Evolutionary conservation across 495 filamentous ascomycete species (phyloP), one percentile per base, ranked within the genome.

Genomic region (Penicillium steckii): DNA sequence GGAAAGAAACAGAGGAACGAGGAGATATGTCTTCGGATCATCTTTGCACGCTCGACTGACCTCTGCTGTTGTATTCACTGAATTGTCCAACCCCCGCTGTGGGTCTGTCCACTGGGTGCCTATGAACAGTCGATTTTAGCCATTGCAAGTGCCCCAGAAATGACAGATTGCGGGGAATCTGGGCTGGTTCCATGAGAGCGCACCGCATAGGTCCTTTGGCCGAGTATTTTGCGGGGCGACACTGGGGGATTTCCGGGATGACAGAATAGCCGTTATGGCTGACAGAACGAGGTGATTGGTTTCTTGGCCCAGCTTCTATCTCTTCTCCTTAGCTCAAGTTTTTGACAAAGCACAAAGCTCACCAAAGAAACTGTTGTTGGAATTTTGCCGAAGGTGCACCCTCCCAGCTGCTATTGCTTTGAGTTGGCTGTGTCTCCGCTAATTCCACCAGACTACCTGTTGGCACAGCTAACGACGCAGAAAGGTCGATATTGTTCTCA

Each of bases 361-460:
- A 75, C 70, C 72, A 75, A 10, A 72, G 59, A 56, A 73, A 75
- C 19, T 62, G 60, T 12, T 61, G 56, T 50, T 75, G 68, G 48
- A 75, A 75, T 17, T 61, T 62, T 19, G 59, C 52, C 1, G 68
- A 63, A 2, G 72, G 70, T 8, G 68, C 70, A 33, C 56, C 72
- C 33, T 61, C 59, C 71, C 70, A 73, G 4, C 49, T 45, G 44
- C 59, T 70, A 26, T 51, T 40, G 23, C 15, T 52, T 41, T 58
- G 52, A 12, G 42, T 25, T 9, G 38, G 8, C 26, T 26, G 29
- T 10, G 37, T 27, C 21, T 12, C 25, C 15, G 33, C 5, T 13
- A 15, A 9, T 15, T 41, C 18, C 3, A 41, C 23, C 38, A 8
- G 38, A 4, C 38, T 19, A 3, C 8, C 38, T 21, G 2, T 13